A percentile compares a stretch with the other conserved stretches of the same genome.
These are phyloP conservation scores for Yamadazyma spencermartinsiae DNA, from an alignment of 1,139 yeast species.

Conservation along the genomic window DNA sequence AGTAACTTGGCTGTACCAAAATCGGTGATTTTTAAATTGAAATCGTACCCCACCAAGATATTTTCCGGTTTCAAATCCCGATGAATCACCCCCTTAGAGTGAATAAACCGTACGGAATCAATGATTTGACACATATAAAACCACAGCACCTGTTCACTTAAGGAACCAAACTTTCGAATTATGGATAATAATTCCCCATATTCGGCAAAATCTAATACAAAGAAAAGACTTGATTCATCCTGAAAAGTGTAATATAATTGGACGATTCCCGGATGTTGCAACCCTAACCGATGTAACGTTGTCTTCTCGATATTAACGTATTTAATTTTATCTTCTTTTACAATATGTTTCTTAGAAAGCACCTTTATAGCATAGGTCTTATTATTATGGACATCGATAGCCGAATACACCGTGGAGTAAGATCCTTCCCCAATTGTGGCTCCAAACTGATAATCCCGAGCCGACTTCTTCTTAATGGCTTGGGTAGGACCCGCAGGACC, in stretches of 20 bases:
- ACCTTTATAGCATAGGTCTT: constrained; percentile 74
- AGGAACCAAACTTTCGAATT: constrained; percentile 74
- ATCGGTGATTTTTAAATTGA: constrained; percentile 90
- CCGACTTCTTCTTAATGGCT: constrained; percentile 33
- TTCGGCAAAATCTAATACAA: constrained; percentile 76
- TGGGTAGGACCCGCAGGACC: not conserved
- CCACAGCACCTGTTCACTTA: constrained; percentile 73
- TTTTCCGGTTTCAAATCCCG: constrained; percentile 97
- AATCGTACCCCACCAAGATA: constrained; percentile 72
- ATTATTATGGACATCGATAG: constrained; percentile 56
- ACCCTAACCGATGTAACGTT: constrained; percentile 69
- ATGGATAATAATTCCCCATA: constrained; percentile 73
- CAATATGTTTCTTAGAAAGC: constrained; percentile 70
- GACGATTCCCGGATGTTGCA: constrained; percentile 65
- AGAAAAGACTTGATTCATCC: constrained; percentile 69
- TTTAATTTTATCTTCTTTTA: constrained; percentile 75
- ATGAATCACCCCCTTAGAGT: constrained; percentile 81
- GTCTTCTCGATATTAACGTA: constrained; percentile 79
- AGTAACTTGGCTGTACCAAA: constrained; percentile 95
- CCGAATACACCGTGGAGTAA: constrained; percentile 73
- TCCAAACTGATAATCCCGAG: constrained; percentile 71
- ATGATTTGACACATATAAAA: constrained; percentile 77
- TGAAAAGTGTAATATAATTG: constrained; percentile 78
- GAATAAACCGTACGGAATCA: constrained; percentile 86
- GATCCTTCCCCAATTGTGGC: constrained; percentile 79